phyloP scores from a whole-genome alignment of 257 asterid genomes.

The Gentiana dahurica region DNA sequence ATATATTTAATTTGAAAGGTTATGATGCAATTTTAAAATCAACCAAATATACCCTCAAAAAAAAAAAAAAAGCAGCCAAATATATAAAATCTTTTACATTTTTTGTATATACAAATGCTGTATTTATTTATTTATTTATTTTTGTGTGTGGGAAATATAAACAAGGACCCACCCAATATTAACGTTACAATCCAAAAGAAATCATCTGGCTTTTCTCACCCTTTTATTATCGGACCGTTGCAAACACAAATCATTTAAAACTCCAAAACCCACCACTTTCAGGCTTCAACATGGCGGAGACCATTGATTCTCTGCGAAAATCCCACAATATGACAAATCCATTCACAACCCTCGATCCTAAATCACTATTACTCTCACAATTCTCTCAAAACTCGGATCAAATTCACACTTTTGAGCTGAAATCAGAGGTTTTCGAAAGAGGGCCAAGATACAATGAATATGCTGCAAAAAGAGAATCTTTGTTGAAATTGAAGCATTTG shows the following conservation, averaged over 20 bases:
- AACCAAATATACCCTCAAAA: no score
- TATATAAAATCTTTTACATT: no score
- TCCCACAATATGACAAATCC: constrained; percentile 22
- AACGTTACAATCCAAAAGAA: constrained; percentile 40
- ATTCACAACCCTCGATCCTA: constrained; percentile 51
- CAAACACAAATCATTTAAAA: constrained; percentile 16
- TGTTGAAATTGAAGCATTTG: constrained; percentile 16
- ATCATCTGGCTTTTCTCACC: constrained; percentile 1
- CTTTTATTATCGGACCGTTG: constrained; percentile 64
- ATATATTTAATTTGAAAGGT: no score
- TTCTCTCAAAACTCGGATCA: constrained; percentile 32
- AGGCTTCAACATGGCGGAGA: constrained; percentile 42
- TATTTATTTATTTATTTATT: no score
- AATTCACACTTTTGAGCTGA: constrained; percentile 45
- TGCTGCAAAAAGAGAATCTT: constrained; percentile 63
- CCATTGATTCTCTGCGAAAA: constrained; percentile 24
- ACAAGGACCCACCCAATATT: constrained; percentile 34
- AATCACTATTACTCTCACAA: constrained; percentile 47
- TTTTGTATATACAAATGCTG: no score
- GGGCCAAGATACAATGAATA: constrained; percentile 79
- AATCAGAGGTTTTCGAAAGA: constrained; percentile 46
- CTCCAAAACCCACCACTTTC: not conserved
- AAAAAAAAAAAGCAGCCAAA: no score
- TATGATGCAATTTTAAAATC: no score
- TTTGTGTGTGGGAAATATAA: no score